Evolutionary conservation across 345 rosid species (phyloP).

Genomic region (Corchorus olitorius): DNA sequence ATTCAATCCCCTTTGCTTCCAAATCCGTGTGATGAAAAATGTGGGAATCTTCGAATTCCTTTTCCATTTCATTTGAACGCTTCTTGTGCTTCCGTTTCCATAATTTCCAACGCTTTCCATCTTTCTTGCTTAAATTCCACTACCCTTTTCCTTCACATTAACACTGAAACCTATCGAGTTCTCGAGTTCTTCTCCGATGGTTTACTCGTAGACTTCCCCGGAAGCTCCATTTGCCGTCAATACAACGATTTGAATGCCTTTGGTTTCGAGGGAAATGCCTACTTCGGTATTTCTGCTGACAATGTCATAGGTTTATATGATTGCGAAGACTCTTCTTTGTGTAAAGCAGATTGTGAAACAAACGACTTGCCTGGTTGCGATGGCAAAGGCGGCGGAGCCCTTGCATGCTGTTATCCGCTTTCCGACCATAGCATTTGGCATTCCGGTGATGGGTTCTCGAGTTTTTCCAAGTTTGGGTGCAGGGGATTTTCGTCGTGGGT

Average conservation of each 20-base stretch:
- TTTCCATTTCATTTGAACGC: slow-evolving; percentile 66
- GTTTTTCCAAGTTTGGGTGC: slow-evolving; percentile 73
- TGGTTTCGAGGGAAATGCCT: slow-evolving; percentile 42
- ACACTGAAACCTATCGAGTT: slow-evolving; percentile 46
- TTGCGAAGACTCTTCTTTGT: slow-evolving; percentile 82
- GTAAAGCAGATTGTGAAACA: slow-evolving; percentile 70
- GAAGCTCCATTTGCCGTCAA: slow-evolving; percentile 54
- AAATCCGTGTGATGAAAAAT: slow-evolving; percentile 44
- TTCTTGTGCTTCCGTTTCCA: slow-evolving; percentile 38
- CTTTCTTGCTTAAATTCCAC: slow-evolving; percentile 70
- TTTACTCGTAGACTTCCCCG: slow-evolving; percentile 69
- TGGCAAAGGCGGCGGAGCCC: slow-evolving; percentile 48
- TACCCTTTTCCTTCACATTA: slow-evolving; percentile 54
- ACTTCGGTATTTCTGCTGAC: slow-evolving; percentile 64
- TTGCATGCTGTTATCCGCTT: slow-evolving; percentile 80
- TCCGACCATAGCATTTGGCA: slow-evolving; percentile 73
- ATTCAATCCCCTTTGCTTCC: slow-evolving; percentile 22
- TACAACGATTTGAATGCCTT: slow-evolving; percentile 66
- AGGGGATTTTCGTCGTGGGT: slow-evolving; percentile 83
- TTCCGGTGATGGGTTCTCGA: slow-evolving; percentile 60
- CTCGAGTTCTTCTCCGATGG: slow-evolving; percentile 74
- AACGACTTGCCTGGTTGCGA: slow-evolving; percentile 63
- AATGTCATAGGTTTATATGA: slow-evolving; percentile 78
- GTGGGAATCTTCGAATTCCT: slow-evolving; percentile 59
- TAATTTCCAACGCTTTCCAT: slow-evolving; percentile 34